Conservation (phyloP, 352 stramenopile genomes). For the Phytopythium helicoides region DNA sequence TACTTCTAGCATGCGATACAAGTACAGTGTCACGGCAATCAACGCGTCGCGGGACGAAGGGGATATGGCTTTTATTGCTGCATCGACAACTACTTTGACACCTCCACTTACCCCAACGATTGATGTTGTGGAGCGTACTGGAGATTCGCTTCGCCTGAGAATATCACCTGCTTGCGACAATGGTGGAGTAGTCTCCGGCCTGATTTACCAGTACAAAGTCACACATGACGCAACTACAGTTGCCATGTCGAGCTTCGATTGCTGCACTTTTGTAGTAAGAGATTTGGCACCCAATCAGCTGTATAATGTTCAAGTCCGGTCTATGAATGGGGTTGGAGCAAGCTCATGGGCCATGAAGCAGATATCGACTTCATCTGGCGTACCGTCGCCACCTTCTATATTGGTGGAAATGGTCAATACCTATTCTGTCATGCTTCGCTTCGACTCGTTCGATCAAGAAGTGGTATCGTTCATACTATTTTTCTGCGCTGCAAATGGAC, state of each 20-base stretch:
- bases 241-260: conserved; percentile 28
- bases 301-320: conserved; percentile 31
- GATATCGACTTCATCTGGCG: conserved; percentile 30
- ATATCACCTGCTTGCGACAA: conserved; percentile 35
- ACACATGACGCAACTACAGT: conserved; percentile 7
- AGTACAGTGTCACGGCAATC: conserved; percentile 47
- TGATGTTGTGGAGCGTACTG: conserved; percentile 8
- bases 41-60: conserved; percentile 35
- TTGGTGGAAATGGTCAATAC: conserved; percentile 29
- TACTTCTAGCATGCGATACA: conserved; percentile 27
- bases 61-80: conserved; percentile 18
- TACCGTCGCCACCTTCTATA: conserved; percentile 19
- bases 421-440: conserved; percentile 32
- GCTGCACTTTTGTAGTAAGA: conserved; percentile 36
- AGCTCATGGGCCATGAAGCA: conserved; percentile 12
- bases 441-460: conserved; percentile 28
- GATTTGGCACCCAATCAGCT: conserved; percentile 14
- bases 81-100: conserved; percentile 28
- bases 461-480: conserved; percentile 32
- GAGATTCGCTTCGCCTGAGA: conserved; percentile 35
- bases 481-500: conserved; percentile 5
- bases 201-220: conserved; percentile 41
- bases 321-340: conserved; percentile 21
- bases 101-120: conserved; percentile 24
- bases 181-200: conserved; percentile 16